These are phyloP conservation scores for Talinum fruticosum DNA, from an alignment of 148 eudicot species.

Conservation along the genomic window DNA sequence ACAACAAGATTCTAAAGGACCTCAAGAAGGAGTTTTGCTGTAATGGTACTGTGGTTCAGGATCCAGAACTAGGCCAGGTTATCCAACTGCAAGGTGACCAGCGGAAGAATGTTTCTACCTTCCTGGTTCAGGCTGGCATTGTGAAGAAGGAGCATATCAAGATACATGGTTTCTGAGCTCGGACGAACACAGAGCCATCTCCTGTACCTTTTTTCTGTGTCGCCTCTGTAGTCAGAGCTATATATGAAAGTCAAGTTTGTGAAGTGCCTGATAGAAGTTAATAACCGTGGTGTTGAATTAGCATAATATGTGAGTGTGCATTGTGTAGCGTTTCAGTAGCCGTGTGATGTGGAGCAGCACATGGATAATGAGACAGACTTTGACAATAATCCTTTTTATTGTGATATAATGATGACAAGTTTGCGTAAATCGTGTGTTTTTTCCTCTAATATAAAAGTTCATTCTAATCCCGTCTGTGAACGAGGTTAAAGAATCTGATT, in stretches of 20 bases:
- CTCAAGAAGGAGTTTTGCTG: slow-evolving; percentile 96
- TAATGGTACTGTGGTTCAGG: slow-evolving; percentile 95
- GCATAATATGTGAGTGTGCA: slow-evolving; percentile 16
- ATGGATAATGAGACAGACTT: slow-evolving; percentile 27
- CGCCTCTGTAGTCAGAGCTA: not conserved
- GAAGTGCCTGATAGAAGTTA: not conserved
- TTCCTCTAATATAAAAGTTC: not conserved
- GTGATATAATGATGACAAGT: slow-evolving; percentile 13
- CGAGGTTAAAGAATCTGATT: no score
- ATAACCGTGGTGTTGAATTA: slow-evolving; percentile 12
- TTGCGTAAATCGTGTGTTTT: slow-evolving; percentile 3
- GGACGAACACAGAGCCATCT: not conserved
- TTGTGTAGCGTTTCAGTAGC: slow-evolving; percentile 22
- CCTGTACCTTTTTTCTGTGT: slow-evolving; percentile 1
- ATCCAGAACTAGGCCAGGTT: slow-evolving; percentile 68
- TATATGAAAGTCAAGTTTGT: slow-evolving; percentile 17
- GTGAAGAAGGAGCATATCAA: no score
- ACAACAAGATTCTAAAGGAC: slow-evolving; percentile 84
- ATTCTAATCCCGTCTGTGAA: no score
- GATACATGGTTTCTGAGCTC: no score
- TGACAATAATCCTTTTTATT: slow-evolving; percentile 21
- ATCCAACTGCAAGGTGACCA: no score
- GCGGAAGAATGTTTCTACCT: no score
- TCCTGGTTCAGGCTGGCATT: no score
- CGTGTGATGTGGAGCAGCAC: slow-evolving; percentile 27